These are phyloP conservation scores for Penicillium italicum DNA, from an alignment of 2,329 filamentous ascomycete genomes.

Conservation along the genomic window DNA sequence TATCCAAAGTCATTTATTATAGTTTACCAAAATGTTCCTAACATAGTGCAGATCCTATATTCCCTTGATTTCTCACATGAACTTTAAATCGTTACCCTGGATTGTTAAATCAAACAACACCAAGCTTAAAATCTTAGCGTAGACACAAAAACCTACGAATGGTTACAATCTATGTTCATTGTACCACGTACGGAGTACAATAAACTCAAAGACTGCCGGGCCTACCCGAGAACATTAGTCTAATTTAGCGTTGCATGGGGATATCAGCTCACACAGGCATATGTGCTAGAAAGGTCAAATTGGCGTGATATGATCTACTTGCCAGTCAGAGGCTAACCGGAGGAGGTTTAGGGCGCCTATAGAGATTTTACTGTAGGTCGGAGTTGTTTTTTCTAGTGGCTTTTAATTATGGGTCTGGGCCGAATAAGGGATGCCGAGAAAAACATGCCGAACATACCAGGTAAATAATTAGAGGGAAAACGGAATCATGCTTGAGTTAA, in stretches of 20 bases:
- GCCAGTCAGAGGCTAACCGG: background rate
- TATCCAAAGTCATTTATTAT: background rate
- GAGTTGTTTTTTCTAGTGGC: slow-evolving; percentile 11
- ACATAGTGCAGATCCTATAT: background rate
- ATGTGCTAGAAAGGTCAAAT: background rate
- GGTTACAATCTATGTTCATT: background rate
- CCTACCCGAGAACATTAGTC: background rate
- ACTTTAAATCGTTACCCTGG: no score
- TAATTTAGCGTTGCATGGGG: background rate
- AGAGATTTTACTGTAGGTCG: background rate
- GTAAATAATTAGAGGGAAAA: background rate
- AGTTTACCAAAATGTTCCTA: background rate
- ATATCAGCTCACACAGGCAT: background rate
- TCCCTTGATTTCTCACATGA: background rate
- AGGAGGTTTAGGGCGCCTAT: background rate
- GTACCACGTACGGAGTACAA: background rate
- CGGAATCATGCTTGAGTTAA: background rate
- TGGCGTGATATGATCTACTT: background rate
- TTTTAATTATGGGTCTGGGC: slow-evolving; percentile 5
- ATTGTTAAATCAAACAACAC: background rate
- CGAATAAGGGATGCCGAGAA: slow-evolving; percentile 10
- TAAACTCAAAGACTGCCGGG: background rate
- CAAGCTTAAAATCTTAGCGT: background rate
- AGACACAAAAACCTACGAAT: background rate
- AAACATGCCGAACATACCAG: background rate